Evolutionary conservation across 495 filamentous ascomycete species (phyloP).

Genomic region (Poronia punctata): DNA sequence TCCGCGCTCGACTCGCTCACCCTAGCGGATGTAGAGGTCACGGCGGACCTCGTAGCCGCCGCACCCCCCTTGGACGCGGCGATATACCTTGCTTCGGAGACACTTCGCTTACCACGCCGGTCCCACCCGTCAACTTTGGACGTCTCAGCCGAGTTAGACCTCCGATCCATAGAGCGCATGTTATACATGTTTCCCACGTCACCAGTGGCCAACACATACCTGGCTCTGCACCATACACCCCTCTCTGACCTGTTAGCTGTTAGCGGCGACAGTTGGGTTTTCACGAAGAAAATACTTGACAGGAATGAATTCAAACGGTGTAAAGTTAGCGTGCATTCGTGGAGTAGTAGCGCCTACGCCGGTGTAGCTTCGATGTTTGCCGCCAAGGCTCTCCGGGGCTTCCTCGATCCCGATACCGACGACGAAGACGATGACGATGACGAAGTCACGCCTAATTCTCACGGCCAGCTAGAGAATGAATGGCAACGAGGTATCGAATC

Average conservation of each 20-base stretch:
- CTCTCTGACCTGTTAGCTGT: slow-evolving; percentile 42
- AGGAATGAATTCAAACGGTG: slow-evolving; percentile 30
- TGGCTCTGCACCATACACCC: slow-evolving; percentile 42
- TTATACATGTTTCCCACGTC: slow-evolving; percentile 29
- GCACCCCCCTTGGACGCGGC: slow-evolving; percentile 27
- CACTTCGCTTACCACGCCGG: slow-evolving; percentile 31
- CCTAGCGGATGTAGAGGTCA: slow-evolving; percentile 23
- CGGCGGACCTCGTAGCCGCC: slow-evolving; percentile 21
- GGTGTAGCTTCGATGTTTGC: slow-evolving; percentile 16
- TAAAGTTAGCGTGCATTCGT: slow-evolving; percentile 29
- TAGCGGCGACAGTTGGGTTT: slow-evolving; percentile 42
- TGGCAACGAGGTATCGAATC: slow-evolving; percentile 5
- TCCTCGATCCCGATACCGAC: slow-evolving; percentile 18
- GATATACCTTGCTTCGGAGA: slow-evolving; percentile 30
- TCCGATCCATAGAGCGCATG: slow-evolving; percentile 28
- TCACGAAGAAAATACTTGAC: slow-evolving; percentile 35
- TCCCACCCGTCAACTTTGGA: slow-evolving; percentile 25
- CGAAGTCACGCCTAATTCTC: slow-evolving; percentile 15
- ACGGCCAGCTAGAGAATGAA: slow-evolving; percentile 3
- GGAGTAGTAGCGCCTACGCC: slow-evolving; percentile 21
- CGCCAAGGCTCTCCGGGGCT: slow-evolving; percentile 21
- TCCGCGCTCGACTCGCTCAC: slow-evolving; percentile 17
- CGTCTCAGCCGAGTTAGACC: slow-evolving; percentile 18
- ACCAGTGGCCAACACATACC: slow-evolving; percentile 37
- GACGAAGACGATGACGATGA: too few species aligned